Percentiles rank a stretch among this genome's conserved stretches.
Conservation (phyloP, 192 early-diverging fungal species). For the Gryganskiella cystojenkinii region DNA sequence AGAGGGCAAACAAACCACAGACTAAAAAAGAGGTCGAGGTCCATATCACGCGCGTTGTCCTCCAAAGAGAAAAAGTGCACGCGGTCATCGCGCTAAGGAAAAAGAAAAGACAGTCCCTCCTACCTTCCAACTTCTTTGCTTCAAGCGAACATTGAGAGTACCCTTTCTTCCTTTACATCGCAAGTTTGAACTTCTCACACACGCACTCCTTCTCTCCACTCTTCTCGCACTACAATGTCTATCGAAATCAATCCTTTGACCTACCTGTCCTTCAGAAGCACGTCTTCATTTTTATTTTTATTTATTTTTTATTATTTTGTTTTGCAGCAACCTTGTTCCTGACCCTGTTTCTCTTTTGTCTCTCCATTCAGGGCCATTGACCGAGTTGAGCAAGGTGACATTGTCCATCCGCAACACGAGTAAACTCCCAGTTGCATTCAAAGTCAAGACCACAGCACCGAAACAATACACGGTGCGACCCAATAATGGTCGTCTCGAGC, state of each 20-base stretch:
- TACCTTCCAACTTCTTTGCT: too few species aligned
- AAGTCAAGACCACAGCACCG: constrained; percentile 98
- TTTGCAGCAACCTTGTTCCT: background rate
- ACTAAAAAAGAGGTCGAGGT: too few species aligned
- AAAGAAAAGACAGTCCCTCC: too few species aligned
- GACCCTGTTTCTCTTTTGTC: background rate
- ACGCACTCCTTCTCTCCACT: constrained; percentile 7
- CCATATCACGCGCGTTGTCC: too few species aligned
- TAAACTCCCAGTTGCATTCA: constrained; percentile 84
- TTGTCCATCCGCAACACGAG: constrained; percentile 70
- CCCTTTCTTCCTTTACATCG: background rate
- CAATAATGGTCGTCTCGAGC: constrained; percentile 84
- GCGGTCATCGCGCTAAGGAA: background rate
- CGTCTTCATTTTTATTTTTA: constrained; percentile 22
- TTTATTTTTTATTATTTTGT: background rate
- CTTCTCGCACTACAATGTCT: constrained; percentile 54
- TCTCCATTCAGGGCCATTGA: constrained; percentile 69
- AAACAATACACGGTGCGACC: constrained; percentile 98
- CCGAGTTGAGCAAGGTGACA: constrained; percentile 63
- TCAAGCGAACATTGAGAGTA: background rate
- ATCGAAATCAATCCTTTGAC: constrained; percentile 67
- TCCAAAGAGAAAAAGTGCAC: too few species aligned
- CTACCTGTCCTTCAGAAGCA: constrained; percentile 69
- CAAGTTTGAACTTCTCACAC: background rate
- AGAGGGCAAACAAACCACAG: background rate